Base-by-base conservation (phyloP, 2,329 filamentous ascomycete species). In the Trichoderma brevicompactum region DNA sequence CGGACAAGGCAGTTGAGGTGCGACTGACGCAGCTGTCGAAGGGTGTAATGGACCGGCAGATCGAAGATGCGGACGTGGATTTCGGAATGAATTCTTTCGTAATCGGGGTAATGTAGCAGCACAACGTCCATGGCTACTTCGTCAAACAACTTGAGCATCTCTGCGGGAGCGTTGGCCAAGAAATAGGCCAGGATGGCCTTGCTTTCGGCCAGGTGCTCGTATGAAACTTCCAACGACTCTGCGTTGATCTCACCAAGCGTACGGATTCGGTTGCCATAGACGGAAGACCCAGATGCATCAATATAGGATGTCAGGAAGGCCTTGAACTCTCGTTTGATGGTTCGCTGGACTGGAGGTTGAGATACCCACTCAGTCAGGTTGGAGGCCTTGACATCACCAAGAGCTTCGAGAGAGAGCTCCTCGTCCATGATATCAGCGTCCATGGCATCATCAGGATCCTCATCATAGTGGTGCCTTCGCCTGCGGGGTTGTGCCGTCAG, bases 11-110 rank as follows among this genome's bases (percentile, higher is more conserved):
- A 97, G 83, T 99, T 99, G 66, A 99, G 85, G 74, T 99, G 96
- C 4, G 90, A 92, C 79, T 99, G 95, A 67, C 95, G 92, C 50
- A 99, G 85, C 77, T 99, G 94, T 56, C 95, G 92, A 55, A 99
- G 87, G 2, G 95, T 99, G 78, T 97, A 97, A 73, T 94, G 91
- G 36, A 97, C 91, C 4, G 95, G 96, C 15, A 99, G 84, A 72
- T 98, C 94, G 23, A 93, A 94, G 74, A 99, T 96, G 67, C 95
- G 93, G 64, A 99, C 94, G 75, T 99, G 95, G 61, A 99, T 97
- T 77, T 99, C 95, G 34, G 93, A 91, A 78, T 98, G 95, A 72
- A 99, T 99, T 68, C 93, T 91, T 76, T 97, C 93, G 77, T 99
- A 99, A 77, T 98, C 94, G 1, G 94, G 94, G 79, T 98, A 99